phyloP scores from a whole-genome alignment of 169 alveolate species.

The Eimeria maxima region DNA sequence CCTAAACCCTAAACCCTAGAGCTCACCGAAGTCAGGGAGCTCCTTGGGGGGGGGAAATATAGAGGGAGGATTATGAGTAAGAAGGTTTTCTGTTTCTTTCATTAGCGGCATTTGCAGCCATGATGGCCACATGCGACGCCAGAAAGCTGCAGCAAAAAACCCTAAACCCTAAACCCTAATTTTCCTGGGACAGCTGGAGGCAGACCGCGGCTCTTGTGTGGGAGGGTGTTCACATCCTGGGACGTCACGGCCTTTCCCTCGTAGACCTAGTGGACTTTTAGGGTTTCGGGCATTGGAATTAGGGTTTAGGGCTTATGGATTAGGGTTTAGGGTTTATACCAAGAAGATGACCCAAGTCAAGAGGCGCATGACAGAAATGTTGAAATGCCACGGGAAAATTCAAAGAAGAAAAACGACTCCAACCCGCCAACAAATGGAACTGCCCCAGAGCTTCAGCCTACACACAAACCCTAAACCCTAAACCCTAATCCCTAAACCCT shows the following conservation, averaged over 20 bases:
- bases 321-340: slow-evolving; percentile 25
- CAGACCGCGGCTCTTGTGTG: not conserved
- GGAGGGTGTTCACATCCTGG: too few relatives aligned
- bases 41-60: slow-evolving; percentile 2
- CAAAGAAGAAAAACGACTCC: slow-evolving; percentile 66
- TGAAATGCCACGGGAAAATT: slow-evolving; percentile 82
- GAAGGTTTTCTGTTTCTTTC: not conserved
- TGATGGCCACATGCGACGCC: slow-evolving; percentile 48
- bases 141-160: slow-evolving; percentile 5
- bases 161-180: slow-evolving; percentile 28
- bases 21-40: not conserved
- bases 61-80: not conserved
- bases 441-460: slow-evolving; percentile 75
- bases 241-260: too few relatives aligned
- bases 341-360: slow-evolving; percentile 56
- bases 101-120: slow-evolving; percentile 40
- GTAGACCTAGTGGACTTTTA: too few relatives aligned
- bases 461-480: slow-evolving; percentile 30
- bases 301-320: slow-evolving; percentile 6
- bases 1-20: slow-evolving; percentile 36
- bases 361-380: slow-evolving; percentile 70
- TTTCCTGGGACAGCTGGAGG: not conserved
- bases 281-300: not conserved
- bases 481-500: slow-evolving; percentile 34
- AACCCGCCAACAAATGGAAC: slow-evolving; percentile 79